phyloP scores from a whole-genome alignment of 495 filamentous ascomycete genomes.

The Xylaria telfairii region DNA sequence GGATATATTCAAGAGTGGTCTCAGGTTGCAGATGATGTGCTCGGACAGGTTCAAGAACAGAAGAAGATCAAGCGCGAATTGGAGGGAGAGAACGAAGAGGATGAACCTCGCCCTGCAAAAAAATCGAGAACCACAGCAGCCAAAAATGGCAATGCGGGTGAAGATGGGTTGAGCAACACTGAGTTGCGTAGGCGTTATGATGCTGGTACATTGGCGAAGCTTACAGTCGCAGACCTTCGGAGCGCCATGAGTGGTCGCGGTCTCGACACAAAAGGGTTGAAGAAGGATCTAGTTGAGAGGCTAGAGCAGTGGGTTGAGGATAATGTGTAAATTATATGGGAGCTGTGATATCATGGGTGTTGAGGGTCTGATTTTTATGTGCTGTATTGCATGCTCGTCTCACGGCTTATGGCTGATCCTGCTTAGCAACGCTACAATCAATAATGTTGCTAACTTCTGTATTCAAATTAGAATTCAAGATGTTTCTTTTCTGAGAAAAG shows the following conservation, averaged over 20 bases:
- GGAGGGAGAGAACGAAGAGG: constrained; percentile 40
- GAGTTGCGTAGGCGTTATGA: constrained; percentile 65
- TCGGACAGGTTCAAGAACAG: constrained; percentile 32
- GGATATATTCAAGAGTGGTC: constrained; percentile 76
- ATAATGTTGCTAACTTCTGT: neutral
- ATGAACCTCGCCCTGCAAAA: constrained; percentile 49
- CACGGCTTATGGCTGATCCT: neutral
- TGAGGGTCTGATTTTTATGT: neutral
- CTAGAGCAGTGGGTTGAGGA: constrained; percentile 79
- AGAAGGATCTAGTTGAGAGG: constrained; percentile 77
- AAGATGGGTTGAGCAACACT: constrained; percentile 54
- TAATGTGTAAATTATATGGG: constrained; percentile 39
- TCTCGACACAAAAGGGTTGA: constrained; percentile 70
- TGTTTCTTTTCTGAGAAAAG: neutral
- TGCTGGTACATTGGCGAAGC: constrained; percentile 68
- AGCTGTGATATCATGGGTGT: neutral
- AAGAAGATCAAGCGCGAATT: constrained; percentile 52
- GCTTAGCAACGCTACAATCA: neutral
- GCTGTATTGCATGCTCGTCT: neutral
- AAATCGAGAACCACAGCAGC: constrained; percentile 40
- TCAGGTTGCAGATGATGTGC: constrained; percentile 52
- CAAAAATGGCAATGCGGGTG: constrained; percentile 28
- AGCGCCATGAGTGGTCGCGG: constrained; percentile 68
- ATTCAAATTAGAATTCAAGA: neutral
- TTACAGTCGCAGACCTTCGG: constrained; percentile 75